Percentiles rank a stretch among this genome's conserved stretches.
Evolutionary conservation across 495 filamentous ascomycete genomes (phyloP).

Genomic region (Clavariopsis aquatica): DNA sequence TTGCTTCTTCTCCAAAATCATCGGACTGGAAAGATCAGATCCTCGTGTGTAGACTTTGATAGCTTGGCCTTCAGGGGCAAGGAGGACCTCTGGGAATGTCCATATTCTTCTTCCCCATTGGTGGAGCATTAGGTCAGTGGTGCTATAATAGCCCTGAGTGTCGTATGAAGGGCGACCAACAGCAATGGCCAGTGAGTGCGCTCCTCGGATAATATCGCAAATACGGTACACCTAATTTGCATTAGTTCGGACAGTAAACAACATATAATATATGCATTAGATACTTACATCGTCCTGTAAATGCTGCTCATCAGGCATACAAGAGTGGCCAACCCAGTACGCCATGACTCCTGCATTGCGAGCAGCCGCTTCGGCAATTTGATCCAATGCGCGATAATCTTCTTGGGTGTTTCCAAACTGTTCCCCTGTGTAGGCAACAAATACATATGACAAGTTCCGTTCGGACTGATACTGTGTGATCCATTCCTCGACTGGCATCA

Average conservation of each 20-base stretch:
- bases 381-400: conserved; percentile 31
- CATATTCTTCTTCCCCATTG: conserved; percentile 52
- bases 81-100: conserved; percentile 53
- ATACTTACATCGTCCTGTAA: conserved; percentile 26
- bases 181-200: conserved; percentile 42
- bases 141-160: conserved; percentile 4
- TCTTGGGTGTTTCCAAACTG: conserved; percentile 33
- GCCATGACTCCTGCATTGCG: conserved; percentile 41
- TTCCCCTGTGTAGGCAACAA: conserved; percentile 41
- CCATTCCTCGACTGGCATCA: conserved; percentile 31
- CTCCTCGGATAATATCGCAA: conserved; percentile 48
- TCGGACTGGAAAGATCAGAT: conserved; percentile 5
- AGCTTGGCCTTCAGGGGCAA: conserved; percentile 37
- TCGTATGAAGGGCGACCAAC: conserved; percentile 26
- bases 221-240: conserved; percentile 44
- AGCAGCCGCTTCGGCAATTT: conserved; percentile 42
- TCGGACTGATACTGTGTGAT: conserved; percentile 37
- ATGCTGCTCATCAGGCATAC: conserved; percentile 28
- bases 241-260: not conserved
- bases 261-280: not conserved
- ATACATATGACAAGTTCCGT: conserved; percentile 32
- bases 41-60: conserved; percentile 40
- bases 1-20: conserved; percentile 25
- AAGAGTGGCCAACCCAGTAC: conserved; percentile 43
- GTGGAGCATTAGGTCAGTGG: conserved; percentile 31